Evolutionary conservation across 2,329 filamentous ascomycete genomes (phyloP), one percentile per base, ranked within the genome.

Genomic region (Talaromyces sp.): DNA sequence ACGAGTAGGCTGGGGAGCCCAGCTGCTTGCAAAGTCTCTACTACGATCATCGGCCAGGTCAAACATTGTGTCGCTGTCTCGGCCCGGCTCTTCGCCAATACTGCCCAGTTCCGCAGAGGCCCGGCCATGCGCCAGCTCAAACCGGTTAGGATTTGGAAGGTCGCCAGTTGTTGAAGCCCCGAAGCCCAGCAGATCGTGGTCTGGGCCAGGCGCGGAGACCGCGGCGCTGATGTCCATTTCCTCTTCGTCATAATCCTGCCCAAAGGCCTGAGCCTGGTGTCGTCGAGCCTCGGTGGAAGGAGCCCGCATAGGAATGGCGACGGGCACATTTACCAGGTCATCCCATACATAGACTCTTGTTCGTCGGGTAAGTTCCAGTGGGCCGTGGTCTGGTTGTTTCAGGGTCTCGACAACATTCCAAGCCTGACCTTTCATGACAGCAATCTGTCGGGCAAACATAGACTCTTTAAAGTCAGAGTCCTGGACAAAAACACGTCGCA

Each of bases 331-430:
- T 27, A 99, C 95, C 27, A 98, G 81, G 72, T 99, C 95, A 71
- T 99, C 95, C 95, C 95, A 99, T 12, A 99, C 94, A 69, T 92
- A 96, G 18, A 99, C 94, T 69, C 94, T 88, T 56, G 92, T 89
- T 67, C 95, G 85, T 65, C 95, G 85, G 4, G 95, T 98, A 59
- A 99, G 85, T 77, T 98, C 95, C 18, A 99, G 81, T 0, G 95
- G 95, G 0, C 95, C 95, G 72, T 98, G 94, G 71, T 98, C 95
- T 0, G 87, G 82, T 18, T 90, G 90, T 75, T 99, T 99, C 64
- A 99, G 83, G 0, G 95, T 97, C 79, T 99, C 95, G 4, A 99
- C 95, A 0, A 99, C 95, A 73, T 99, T 99, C 92, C 95, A 99
- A 0, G 95, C 95, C 73, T 99, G 95, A 10, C 95, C 95, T 77